A percentile compares a stretch with the other conserved stretches of the same genome.
phyloP scores from a whole-genome alignment of 78 protist genomes.

The Parvularia atlantis region DNA sequence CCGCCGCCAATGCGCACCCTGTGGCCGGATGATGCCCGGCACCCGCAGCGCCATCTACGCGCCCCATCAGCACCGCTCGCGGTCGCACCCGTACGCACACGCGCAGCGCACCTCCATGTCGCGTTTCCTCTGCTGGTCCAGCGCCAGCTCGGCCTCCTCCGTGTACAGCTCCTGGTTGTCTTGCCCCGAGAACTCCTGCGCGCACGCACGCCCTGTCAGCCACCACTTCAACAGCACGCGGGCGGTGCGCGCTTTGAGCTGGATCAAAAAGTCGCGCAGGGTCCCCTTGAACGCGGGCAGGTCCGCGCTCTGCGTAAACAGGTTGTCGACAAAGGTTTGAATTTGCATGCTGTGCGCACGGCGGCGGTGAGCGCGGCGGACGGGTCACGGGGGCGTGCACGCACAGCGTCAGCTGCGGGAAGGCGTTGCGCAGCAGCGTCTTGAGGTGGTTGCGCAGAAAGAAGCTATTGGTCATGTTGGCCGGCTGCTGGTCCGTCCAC shows the following conservation, averaged over 20 bases:
- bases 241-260: background rate
- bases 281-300: background rate
- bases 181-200: too few species aligned
- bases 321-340: background rate
- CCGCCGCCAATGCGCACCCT: too few species aligned
- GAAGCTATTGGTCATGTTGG: background rate
- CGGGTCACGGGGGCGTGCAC: background rate
- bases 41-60: too few species aligned
- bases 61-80: too few species aligned
- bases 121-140: too few species aligned
- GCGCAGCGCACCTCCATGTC: too few species aligned
- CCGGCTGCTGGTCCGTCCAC: background rate
- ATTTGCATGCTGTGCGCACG: background rate
- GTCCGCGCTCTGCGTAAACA: background rate
- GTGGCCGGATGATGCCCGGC: too few species aligned
- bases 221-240: too few species aligned
- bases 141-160: background rate
- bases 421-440: background rate
- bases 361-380: too few species aligned
- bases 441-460: background rate
- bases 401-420: background rate
- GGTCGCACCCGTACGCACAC: too few species aligned
- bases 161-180: background rate
- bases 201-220: too few species aligned
- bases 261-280: conserved; percentile 23